phyloP scores from a whole-genome alignment of 1,139 yeast genomes.

The Kodamaea suecica region DNA sequence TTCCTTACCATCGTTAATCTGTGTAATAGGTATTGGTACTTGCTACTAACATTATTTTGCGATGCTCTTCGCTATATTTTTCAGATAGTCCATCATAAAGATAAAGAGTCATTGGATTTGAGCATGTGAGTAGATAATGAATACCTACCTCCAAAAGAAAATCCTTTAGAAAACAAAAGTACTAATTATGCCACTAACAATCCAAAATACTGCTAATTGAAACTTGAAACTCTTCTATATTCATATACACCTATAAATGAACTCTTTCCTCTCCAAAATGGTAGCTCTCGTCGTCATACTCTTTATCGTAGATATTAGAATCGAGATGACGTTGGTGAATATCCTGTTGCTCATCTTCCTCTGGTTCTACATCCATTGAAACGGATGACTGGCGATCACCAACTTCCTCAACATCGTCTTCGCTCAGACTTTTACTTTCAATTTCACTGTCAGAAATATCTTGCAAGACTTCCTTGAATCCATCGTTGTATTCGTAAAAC shows the following conservation, averaged over 20 bases:
- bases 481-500: conserved; percentile 65
- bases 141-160: too few relatives aligned
- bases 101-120: too few relatives aligned
- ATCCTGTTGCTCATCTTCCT: neutral
- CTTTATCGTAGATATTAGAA: neutral
- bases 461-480: conserved; percentile 31
- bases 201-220: too few relatives aligned
- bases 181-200: too few relatives aligned
- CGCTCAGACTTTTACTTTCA: conserved; percentile 28
- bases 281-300: conserved; percentile 9
- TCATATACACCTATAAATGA: conserved; percentile 12
- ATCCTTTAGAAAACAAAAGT: too few relatives aligned
- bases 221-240: too few relatives aligned
- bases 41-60: neutral
- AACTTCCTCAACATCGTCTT: conserved; percentile 13
- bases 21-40: neutral
- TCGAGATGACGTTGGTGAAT: neutral
- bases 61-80: neutral
- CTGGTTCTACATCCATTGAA: neutral
- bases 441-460: conserved; percentile 35
- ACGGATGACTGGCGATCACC: conserved; percentile 7
- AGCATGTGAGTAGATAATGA: too few relatives aligned
- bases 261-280: conserved; percentile 16
- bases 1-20: conserved; percentile 32
- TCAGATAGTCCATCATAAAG: neutral